Percentiles rank a stretch among this genome's conserved stretches.
Evolutionary conservation across 1,284 basidiomycete genomes (phyloP).

Genomic region (Malassezia psittaci): DNA sequence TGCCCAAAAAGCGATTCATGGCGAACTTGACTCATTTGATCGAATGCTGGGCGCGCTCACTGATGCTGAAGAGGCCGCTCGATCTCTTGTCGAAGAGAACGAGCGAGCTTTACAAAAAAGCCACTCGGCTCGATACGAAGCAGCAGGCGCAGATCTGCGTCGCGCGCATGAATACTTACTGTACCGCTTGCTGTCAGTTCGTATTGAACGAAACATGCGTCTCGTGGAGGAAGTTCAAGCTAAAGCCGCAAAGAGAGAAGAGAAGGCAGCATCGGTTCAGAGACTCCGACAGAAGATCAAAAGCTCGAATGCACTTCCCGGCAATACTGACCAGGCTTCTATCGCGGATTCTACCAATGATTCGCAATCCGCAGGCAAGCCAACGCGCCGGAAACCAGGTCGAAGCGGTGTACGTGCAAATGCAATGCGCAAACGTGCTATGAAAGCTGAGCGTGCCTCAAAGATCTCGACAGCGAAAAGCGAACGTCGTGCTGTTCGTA

Average conservation of each 20-base stretch:
- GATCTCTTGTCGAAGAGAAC: slow-evolving; percentile 41
- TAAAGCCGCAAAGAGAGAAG: slow-evolving; percentile 34
- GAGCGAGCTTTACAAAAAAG: slow-evolving; percentile 40
- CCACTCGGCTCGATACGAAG: slow-evolving; percentile 39
- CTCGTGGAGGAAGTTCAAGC: slow-evolving; percentile 35
- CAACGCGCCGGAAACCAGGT: slow-evolving; percentile 20
- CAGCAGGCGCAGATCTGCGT: slow-evolving; percentile 37
- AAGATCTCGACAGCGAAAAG: slow-evolving; percentile 22
- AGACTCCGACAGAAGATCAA: slow-evolving; percentile 13
- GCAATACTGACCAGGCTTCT: slow-evolving; percentile 25
- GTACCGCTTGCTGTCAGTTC: slow-evolving; percentile 37
- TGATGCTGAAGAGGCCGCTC: slow-evolving; percentile 39
- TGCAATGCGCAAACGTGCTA: slow-evolving; percentile 11
- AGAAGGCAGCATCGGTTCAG: slow-evolving; percentile 24
- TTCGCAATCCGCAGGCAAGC: background rate
- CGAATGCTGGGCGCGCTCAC: slow-evolving; percentile 37
- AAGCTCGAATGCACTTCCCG: slow-evolving; percentile 14
- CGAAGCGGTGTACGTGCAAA: slow-evolving; percentile 30
- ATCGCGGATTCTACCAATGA: slow-evolving; percentile 8
- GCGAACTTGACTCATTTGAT: slow-evolving; percentile 42
- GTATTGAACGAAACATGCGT: slow-evolving; percentile 35
- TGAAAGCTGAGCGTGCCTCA: slow-evolving; percentile 22
- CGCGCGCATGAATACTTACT: slow-evolving; percentile 42
- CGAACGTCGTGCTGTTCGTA: slow-evolving; percentile 30
- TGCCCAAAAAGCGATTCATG: slow-evolving; percentile 22